A percentile compares a stretch with the other conserved stretches of the same genome.
Conservation (phyloP, 768 basidiomycete genomes). For the Calocera viscosa region DNA sequence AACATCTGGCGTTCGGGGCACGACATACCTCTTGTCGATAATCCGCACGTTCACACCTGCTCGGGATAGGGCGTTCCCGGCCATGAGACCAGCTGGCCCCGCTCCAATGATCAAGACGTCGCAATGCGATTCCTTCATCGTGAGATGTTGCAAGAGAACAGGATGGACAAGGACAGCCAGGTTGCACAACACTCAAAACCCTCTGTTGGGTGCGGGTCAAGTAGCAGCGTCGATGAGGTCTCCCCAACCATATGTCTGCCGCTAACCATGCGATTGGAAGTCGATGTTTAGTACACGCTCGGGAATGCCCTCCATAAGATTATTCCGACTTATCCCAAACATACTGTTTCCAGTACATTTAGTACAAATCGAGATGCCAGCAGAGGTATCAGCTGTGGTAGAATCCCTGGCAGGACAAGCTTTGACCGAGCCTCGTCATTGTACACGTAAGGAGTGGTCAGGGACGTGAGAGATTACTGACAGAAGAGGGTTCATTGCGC, state of each 20-base stretch:
- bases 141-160: conserved; percentile 9
- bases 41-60: conserved; percentile 13
- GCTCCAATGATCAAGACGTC: conserved; percentile 20
- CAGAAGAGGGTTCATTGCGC: background rate
- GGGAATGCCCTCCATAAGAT: background rate
- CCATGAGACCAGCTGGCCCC: conserved; percentile 18
- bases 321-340: conserved; percentile 5
- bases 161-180: too few relatives aligned
- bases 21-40: conserved; percentile 12
- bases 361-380: background rate
- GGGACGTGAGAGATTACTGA: conserved; percentile 5
- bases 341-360: background rate
- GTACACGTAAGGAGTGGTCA: background rate
- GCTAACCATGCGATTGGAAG: too few relatives aligned
- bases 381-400: background rate
- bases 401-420: background rate
- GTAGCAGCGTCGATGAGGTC: too few relatives aligned
- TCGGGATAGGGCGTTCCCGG: conserved; percentile 6
- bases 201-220: too few relatives aligned
- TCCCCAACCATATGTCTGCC: too few relatives aligned
- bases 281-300: background rate
- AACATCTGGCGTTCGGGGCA: background rate
- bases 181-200: too few relatives aligned
- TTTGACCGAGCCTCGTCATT: background rate
- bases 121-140: conserved; percentile 14